A percentile compares a stretch with the other conserved stretches of the same genome.
Evolutionary conservation across 371 early-diverging fungal species (phyloP).

Genomic region (Blakeslea trispora): DNA sequence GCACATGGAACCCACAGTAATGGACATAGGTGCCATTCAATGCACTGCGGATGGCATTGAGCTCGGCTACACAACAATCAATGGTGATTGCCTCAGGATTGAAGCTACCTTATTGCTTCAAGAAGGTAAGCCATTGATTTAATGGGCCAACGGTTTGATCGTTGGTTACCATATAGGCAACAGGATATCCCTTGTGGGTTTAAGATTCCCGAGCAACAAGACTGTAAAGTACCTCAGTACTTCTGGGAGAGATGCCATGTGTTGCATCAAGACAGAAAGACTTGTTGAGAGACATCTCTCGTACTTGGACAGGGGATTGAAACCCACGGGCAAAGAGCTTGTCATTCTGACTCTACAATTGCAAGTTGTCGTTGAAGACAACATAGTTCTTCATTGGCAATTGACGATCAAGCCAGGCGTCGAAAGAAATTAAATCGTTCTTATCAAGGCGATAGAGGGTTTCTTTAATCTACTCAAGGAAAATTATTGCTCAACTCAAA

Average conservation of each 20-base stretch:
- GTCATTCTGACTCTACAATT: background rate
- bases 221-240: constrained; percentile 1
- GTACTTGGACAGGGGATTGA: background rate
- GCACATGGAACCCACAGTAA: background rate
- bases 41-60: background rate
- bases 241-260: constrained; percentile 1
- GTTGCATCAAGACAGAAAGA: constrained; percentile 3
- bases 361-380: background rate
- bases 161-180: constrained; percentile 16
- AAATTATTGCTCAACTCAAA: background rate
- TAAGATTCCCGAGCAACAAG: background rate
- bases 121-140: background rate
- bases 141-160: constrained; percentile 9
- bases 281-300: background rate
- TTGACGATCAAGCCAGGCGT: background rate
- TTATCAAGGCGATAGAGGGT: background rate
- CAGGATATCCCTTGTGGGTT: constrained; percentile 1
- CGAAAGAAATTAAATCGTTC: background rate
- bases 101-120: background rate
- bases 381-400: background rate
- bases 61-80: constrained; percentile 36
- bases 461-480: background rate
- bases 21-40: background rate
- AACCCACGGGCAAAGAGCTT: background rate
- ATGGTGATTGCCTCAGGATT: background rate